Evolutionary conservation across 192 early-diverging fungal species (phyloP).

Genomic region (Coemansia sp.): DNA sequence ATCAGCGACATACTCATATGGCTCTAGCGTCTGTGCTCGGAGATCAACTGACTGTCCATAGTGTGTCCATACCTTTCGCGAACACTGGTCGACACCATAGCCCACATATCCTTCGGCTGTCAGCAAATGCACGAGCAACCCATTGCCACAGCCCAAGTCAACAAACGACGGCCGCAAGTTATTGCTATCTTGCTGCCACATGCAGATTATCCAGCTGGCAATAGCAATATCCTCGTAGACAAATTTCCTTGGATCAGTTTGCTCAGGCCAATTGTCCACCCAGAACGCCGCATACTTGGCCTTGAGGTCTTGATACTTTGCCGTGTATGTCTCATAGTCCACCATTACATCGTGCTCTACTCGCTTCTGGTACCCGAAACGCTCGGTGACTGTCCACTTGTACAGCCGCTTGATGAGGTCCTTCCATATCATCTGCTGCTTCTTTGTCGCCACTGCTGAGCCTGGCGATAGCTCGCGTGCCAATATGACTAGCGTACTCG

Average conservation of each 20-base stretch:
- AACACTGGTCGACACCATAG: constrained; percentile 73
- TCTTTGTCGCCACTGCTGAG: constrained; percentile 34
- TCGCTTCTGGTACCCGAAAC: constrained; percentile 74
- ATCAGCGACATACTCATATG: constrained; percentile 22
- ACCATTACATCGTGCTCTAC: constrained; percentile 73
- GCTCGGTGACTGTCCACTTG: constrained; percentile 76
- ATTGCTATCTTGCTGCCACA: constrained; percentile 65
- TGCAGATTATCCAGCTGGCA: constrained; percentile 76
- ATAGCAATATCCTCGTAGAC: constrained; percentile 90
- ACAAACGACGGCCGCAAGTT: constrained; percentile 62
- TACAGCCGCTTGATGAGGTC: constrained; percentile 68
- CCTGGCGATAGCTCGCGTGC: constrained; percentile 25
- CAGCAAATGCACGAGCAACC: constrained; percentile 75
- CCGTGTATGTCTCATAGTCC: constrained; percentile 67
- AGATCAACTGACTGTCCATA: constrained; percentile 55
- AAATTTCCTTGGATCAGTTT: constrained; percentile 83
- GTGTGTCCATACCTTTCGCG: constrained; percentile 76
- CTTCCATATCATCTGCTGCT: constrained; percentile 65
- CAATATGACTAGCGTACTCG: constrained; percentile 20
- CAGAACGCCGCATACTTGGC: constrained; percentile 65
- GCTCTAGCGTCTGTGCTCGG: constrained; percentile 64
- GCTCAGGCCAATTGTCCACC: constrained; percentile 79
- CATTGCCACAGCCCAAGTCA: constrained; percentile 89
- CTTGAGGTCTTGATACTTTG: constrained; percentile 71
- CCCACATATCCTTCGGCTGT: constrained; percentile 72